Conservation (phyloP, 2,329 filamentous ascomycete genomes). For the Didymella arachidicola region DNA sequence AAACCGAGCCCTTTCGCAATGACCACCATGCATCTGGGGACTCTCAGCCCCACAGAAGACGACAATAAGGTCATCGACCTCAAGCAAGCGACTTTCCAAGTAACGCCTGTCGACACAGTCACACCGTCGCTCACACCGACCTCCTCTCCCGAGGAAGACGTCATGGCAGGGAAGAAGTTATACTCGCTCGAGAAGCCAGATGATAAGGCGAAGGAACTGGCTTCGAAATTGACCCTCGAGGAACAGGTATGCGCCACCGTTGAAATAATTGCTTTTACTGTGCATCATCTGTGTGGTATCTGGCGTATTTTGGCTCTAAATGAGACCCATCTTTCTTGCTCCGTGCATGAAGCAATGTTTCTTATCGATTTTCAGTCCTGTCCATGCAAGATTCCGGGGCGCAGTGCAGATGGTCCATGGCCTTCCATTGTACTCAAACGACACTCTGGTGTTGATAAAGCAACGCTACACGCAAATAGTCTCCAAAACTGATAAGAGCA, state of each 20-base stretch:
- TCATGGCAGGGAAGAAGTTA: constrained; percentile 47
- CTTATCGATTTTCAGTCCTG: neutral
- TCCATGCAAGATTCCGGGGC: too few relatives aligned
- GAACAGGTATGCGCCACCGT: constrained; percentile 47
- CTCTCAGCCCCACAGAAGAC: constrained; percentile 37
- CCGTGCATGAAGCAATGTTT: neutral
- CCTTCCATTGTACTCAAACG: neutral
- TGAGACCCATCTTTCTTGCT: neutral
- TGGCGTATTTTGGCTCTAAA: neutral
- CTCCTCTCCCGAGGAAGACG: constrained; percentile 32
- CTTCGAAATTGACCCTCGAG: constrained; percentile 48
- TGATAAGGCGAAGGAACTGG: constrained; percentile 46
- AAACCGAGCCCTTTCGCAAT: constrained; percentile 38
- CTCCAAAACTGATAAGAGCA: constrained; percentile 36
- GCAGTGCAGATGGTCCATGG: neutral
- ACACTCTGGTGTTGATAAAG: neutral
- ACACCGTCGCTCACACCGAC: constrained; percentile 41
- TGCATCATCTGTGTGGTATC: neutral
- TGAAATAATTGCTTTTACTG: neutral
- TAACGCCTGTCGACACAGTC: constrained; percentile 38
- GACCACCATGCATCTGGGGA: constrained; percentile 41
- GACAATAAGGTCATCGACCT: constrained; percentile 38
- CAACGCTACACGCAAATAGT: neutral
- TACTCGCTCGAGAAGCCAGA: constrained; percentile 44
- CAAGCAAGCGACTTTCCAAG: constrained; percentile 44